These are phyloP conservation scores for Aspergillus sergii DNA, from an alignment of 2,329 filamentous ascomycete species.

Conservation along the genomic window DNA sequence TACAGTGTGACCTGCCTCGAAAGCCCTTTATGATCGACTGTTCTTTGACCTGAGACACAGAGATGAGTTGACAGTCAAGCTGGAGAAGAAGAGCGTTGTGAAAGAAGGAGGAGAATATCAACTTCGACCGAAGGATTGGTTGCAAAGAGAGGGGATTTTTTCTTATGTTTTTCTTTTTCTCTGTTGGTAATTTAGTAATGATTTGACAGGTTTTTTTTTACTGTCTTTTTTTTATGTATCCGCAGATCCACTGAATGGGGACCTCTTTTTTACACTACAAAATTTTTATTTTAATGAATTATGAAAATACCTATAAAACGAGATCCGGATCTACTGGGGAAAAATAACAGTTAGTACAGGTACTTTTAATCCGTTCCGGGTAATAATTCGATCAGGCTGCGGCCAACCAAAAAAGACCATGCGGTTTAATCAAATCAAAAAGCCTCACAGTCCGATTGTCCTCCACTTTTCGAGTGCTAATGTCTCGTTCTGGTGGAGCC, in stretches of 20 bases:
- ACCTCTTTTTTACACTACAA: constrained; percentile 6
- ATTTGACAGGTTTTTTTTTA: constrained; percentile 20
- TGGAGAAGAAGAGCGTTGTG: constrained; percentile 5
- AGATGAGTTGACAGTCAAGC: constrained; percentile 8
- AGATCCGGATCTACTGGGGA: constrained; percentile 7
- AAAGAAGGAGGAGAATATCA: constrained; percentile 10
- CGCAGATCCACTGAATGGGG: constrained; percentile 32
- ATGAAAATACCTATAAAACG: constrained; percentile 6
- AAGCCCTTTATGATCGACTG: constrained; percentile 3
- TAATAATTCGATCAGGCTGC: not conserved
- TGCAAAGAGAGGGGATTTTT: constrained; percentile 19
- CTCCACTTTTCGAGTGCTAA: constrained; percentile 12
- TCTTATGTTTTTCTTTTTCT: constrained; percentile 42
- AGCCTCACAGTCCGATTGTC: constrained; percentile 14
- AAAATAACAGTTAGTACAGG: constrained; percentile 10
- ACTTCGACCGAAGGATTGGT: constrained; percentile 17
- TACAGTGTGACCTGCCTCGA: constrained; percentile 7
- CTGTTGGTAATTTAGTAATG: constrained; percentile 35
- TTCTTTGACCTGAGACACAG: constrained; percentile 6
- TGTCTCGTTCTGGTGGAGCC: constrained; percentile 5
- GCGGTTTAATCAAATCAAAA: constrained; percentile 14
- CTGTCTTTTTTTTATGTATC: constrained; percentile 25
- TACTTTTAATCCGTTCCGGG: constrained; percentile 19
- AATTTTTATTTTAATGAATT: constrained; percentile 1
- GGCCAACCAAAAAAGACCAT: constrained; percentile 3